Evolutionary conservation across 768 basidiomycete genomes (phyloP).

Genomic region (Hypholoma sublateritium): DNA sequence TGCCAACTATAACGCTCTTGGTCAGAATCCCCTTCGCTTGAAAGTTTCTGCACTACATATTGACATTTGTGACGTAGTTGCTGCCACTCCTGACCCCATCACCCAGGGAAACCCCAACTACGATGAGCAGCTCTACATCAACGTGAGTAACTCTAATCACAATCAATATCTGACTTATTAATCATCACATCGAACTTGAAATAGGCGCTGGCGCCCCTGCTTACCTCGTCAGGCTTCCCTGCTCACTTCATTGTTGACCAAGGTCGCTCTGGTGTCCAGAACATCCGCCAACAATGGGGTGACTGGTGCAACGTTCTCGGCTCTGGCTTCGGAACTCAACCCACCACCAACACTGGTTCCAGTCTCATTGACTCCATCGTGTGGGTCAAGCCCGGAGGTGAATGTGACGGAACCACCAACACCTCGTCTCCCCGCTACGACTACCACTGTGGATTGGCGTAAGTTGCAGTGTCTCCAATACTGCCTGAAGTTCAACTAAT

Average conservation of each 20-base stretch:
- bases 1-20: constrained; percentile 45
- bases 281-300: constrained; percentile 60
- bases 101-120: constrained; percentile 61
- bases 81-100: constrained; percentile 56
- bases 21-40: constrained; percentile 15
- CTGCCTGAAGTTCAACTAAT: constrained; percentile 2
- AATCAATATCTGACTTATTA: neutral
- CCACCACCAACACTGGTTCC: constrained; percentile 55
- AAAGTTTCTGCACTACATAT: constrained; percentile 22
- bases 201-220: constrained; percentile 48
- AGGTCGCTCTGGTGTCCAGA: constrained; percentile 62
- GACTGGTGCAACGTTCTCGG: constrained; percentile 71
- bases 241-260: constrained; percentile 70
- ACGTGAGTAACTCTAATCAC: constrained; percentile 28
- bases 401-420: constrained; percentile 63
- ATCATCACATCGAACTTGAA: constrained; percentile 9
- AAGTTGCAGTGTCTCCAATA: constrained; percentile 21
- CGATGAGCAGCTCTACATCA: constrained; percentile 61
- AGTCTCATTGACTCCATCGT: constrained; percentile 59
- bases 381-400: constrained; percentile 71
- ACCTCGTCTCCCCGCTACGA: constrained; percentile 54
- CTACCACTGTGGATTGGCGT: constrained; percentile 47
- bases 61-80: constrained; percentile 34
- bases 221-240: constrained; percentile 46
- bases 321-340: constrained; percentile 61